Conservation (phyloP, 129 eudicot species). For the Flaveria bidentis region DNA sequence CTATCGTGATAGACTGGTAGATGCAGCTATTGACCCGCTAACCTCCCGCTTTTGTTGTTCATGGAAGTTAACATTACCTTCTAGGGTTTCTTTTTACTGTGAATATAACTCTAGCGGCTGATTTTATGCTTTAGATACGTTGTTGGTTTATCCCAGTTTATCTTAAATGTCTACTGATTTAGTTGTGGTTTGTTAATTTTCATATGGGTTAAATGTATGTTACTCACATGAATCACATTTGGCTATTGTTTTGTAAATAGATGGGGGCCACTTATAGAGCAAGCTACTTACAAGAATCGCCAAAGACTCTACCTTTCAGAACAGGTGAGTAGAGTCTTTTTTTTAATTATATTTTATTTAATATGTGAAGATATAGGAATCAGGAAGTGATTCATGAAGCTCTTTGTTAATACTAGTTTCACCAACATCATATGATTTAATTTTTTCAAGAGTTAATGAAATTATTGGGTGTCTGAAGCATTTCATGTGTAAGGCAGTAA, state of each 20-base stretch:
- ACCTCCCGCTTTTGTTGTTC: no score
- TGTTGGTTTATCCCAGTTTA: no score
- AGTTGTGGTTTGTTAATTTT: background rate
- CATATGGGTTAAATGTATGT: background rate
- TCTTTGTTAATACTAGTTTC: background rate
- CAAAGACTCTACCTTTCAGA: slow-evolving; percentile 94
- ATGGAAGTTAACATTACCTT: no score
- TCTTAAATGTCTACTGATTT: background rate
- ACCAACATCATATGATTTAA: background rate
- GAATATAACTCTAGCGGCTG: no score
- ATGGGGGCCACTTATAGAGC: slow-evolving; percentile 87
- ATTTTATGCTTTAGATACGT: no score
- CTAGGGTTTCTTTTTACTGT: background rate
- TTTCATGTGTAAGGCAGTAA: no score
- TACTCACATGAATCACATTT: slow-evolving; percentile 9
- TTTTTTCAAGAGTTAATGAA: background rate
- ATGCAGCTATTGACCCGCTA: no score
- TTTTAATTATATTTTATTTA: background rate
- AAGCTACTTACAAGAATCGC: slow-evolving; percentile 92
- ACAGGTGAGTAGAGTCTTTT: slow-evolving; percentile 52
- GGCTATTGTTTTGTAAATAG: slow-evolving; percentile 33
- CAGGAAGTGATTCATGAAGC: no score
- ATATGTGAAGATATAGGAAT: no score
- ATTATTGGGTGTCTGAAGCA: background rate
- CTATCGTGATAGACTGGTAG: no score